Conservation (phyloP, 371 early-diverging fungal genomes). For the Saksenaea oblongispora region DNA sequence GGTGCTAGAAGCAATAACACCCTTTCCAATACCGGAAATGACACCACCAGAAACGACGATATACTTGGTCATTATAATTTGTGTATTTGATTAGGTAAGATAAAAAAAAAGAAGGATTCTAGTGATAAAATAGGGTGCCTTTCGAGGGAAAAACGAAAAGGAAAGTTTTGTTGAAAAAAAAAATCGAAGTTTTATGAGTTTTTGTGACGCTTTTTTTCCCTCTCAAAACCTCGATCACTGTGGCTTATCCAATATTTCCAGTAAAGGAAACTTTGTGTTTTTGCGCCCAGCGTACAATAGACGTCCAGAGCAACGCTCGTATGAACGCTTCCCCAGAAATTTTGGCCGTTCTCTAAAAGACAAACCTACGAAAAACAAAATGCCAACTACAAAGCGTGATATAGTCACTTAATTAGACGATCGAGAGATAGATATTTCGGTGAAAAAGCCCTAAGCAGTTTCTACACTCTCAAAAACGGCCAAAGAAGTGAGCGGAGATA, state of each 20-base stretch:
- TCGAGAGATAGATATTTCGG: no score
- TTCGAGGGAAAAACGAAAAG: conserved; percentile 17
- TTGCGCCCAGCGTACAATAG: no score
- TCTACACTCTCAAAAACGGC: no score
- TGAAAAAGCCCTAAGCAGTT: no score
- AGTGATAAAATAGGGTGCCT: conserved; percentile 14
- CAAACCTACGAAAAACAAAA: no score
- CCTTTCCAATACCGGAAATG: conserved; percentile 99
- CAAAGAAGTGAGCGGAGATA: no score
- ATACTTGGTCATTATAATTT: conserved; percentile 77
- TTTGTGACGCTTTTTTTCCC: background rate
- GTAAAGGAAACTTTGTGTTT: no score
- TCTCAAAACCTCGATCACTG: background rate
- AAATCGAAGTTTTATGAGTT: background rate
- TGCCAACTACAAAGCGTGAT: no score
- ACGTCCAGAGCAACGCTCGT: no score
- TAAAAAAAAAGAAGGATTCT: conserved; percentile 6
- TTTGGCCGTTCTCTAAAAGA: no score
- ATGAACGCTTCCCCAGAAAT: no score
- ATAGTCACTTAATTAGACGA: no score
- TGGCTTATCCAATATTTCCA: background rate
- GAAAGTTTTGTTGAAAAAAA: conserved; percentile 8
- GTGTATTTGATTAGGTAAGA: conserved; percentile 6
- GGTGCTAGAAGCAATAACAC: conserved; percentile 97
- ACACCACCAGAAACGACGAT: conserved; percentile 99